These are phyloP conservation scores for Penicillium crustosum DNA, from an alignment of 2,329 filamentous ascomycete species.

Conservation along the genomic window DNA sequence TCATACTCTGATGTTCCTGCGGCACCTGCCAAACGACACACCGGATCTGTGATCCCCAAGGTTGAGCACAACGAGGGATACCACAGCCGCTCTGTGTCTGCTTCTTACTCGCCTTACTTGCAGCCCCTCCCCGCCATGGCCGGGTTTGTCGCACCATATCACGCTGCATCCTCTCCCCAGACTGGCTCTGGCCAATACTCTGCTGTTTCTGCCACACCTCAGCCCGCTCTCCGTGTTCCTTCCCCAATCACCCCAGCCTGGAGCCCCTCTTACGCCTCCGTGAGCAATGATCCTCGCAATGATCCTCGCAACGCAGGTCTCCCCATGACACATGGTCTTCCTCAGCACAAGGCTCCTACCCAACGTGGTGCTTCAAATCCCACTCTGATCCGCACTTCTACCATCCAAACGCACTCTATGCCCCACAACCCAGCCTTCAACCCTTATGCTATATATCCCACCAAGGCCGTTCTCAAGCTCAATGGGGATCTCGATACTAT, in stretches of 20 bases:
- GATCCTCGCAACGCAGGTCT: slow-evolving; percentile 47
- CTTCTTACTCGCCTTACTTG: slow-evolving; percentile 52
- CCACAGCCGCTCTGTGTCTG: slow-evolving; percentile 50
- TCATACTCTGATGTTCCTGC: slow-evolving; percentile 49
- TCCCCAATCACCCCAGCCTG: slow-evolving; percentile 51
- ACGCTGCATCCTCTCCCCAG: slow-evolving; percentile 42
- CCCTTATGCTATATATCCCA: slow-evolving; percentile 76
- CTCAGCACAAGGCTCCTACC: slow-evolving; percentile 40
- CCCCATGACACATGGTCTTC: slow-evolving; percentile 39
- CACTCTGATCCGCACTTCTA: slow-evolving; percentile 66
- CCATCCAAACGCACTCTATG: slow-evolving; percentile 54
- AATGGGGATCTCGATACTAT: slow-evolving; percentile 81
- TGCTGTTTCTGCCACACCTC: slow-evolving; percentile 40
- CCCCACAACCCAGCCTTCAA: slow-evolving; percentile 63
- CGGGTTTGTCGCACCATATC: slow-evolving; percentile 42
- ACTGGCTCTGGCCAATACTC: slow-evolving; percentile 45
- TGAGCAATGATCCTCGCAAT: slow-evolving; percentile 46
- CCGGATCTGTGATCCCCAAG: slow-evolving; percentile 49
- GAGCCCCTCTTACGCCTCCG: slow-evolving; percentile 50
- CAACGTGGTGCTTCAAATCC: slow-evolving; percentile 55
- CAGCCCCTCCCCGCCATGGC: slow-evolving; percentile 49
- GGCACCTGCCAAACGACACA: slow-evolving; percentile 49
- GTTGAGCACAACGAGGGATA: slow-evolving; percentile 53
- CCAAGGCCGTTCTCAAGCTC: slow-evolving; percentile 82
- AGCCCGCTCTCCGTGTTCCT: slow-evolving; percentile 48